A percentile compares a stretch with the other conserved stretches of the same genome.
Evolutionary conservation across 352 stramenopile species (phyloP).

Genomic region (Blastocystis sp.): DNA sequence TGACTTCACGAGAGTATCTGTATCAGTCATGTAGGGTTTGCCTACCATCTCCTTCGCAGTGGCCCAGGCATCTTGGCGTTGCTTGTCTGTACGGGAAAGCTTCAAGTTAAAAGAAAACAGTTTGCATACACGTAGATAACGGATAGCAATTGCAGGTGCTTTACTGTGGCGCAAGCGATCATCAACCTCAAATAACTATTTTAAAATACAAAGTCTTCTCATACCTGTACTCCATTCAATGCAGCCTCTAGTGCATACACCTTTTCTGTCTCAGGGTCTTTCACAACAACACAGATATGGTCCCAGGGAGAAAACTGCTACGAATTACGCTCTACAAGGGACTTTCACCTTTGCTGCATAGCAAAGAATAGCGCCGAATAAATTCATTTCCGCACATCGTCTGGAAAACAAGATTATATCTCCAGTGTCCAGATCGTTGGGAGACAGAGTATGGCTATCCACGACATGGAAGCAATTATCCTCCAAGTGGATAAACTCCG

Average conservation of each 20-base stretch:
- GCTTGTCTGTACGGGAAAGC: slow-evolving; percentile 12
- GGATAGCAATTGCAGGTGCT: slow-evolving; percentile 38
- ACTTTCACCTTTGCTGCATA: slow-evolving; percentile 13
- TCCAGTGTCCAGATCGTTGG: slow-evolving; percentile 48
- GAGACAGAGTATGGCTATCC: neutral
- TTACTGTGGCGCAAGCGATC: slow-evolving; percentile 34
- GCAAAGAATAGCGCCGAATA: slow-evolving; percentile 33
- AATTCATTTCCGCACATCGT: neutral
- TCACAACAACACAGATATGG: slow-evolving; percentile 49
- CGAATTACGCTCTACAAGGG: too few relatives aligned
- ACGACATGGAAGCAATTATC: neutral
- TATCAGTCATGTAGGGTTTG: slow-evolving; percentile 24
- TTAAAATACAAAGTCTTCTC: neutral
- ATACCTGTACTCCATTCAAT: neutral
- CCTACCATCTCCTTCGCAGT: slow-evolving; percentile 21
- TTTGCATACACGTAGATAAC: neutral
- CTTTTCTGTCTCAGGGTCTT: slow-evolving; percentile 22
- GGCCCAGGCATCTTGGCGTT: slow-evolving; percentile 20
- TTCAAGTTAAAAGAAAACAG: neutral
- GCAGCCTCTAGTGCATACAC: slow-evolving; percentile 40
- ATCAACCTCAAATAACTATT: slow-evolving; percentile 41
- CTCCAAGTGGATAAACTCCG: neutral
- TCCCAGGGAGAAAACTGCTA: slow-evolving; percentile 58
- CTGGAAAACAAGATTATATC: slow-evolving; percentile 33
- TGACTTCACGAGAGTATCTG: slow-evolving; percentile 17